These are phyloP conservation scores for Aspergillus ustus DNA, from an alignment of 2,329 filamentous ascomycete species.

Conservation along the genomic window DNA sequence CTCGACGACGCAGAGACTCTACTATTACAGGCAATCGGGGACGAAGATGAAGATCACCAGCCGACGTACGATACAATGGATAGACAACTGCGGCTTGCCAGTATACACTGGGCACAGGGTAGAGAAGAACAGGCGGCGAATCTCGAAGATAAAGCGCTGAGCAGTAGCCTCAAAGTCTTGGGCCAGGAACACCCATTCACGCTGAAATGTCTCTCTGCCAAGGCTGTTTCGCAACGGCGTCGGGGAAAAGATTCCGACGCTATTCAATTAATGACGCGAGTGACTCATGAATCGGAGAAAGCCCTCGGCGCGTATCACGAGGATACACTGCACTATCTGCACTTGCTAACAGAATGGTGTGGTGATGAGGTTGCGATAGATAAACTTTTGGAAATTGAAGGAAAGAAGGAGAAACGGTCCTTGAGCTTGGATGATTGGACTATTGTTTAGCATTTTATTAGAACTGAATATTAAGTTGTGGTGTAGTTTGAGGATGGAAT, in stretches of 20 bases:
- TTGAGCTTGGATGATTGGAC: not conserved
- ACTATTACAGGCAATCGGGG: not conserved
- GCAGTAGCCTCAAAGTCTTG: constrained; percentile 15
- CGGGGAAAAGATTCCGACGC: constrained; percentile 13
- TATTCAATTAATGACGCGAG: constrained; percentile 12
- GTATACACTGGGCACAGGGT: constrained; percentile 2
- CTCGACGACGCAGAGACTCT: constrained; percentile 4
- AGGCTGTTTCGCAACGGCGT: constrained; percentile 13
- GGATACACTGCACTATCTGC: constrained; percentile 12
- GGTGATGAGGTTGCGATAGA: constrained; percentile 10
- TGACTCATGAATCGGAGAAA: constrained; percentile 6
- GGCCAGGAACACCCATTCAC: constrained; percentile 21
- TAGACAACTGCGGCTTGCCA: not conserved
- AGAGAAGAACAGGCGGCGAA: constrained; percentile 12
- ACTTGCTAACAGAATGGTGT: constrained; percentile 18
- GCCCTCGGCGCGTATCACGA: constrained; percentile 16
- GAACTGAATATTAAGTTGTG: no score
- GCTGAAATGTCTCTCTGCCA: constrained; percentile 6
- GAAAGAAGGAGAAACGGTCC: not conserved
- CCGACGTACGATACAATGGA: not conserved
- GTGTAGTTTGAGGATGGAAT: no score
- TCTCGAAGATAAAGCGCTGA: constrained; percentile 16
- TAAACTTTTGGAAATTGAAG: constrained; percentile 15
- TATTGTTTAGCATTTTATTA: not conserved
- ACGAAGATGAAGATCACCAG: not conserved